phyloP scores from a whole-genome alignment of 2,329 filamentous ascomycete genomes.

The Truncatella angustata region DNA sequence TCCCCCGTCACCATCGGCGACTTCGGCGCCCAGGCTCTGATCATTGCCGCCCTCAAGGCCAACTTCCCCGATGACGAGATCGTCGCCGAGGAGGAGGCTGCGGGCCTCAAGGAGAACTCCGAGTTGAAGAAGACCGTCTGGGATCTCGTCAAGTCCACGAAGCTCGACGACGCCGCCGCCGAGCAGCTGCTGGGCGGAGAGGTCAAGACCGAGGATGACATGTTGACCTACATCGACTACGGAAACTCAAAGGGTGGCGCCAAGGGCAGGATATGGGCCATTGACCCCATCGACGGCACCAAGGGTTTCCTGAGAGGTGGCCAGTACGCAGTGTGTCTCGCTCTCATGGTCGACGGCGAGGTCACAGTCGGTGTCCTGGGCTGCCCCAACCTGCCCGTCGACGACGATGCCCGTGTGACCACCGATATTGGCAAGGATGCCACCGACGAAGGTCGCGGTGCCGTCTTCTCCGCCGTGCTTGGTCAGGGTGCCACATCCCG shows the following conservation, averaged over 20 bases:
- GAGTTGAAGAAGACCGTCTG: constrained; percentile 75
- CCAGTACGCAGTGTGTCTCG: constrained; percentile 95
- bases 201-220: constrained; percentile 62
- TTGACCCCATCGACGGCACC: constrained; percentile 97
- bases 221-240: constrained; percentile 66
- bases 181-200: constrained; percentile 69
- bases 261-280: constrained; percentile 84
- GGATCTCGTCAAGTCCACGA: constrained; percentile 73
- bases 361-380: constrained; percentile 93
- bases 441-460: constrained; percentile 74
- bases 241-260: constrained; percentile 69
- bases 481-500: constrained; percentile 80
- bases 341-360: constrained; percentile 86
- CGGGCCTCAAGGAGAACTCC: constrained; percentile 69
- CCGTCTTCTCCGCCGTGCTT: constrained; percentile 81
- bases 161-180: constrained; percentile 63
- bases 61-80: constrained; percentile 90
- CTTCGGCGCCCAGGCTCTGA: constrained; percentile 95
- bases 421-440: constrained; percentile 72
- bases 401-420: constrained; percentile 71
- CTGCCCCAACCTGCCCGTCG: constrained; percentile 90
- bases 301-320: constrained; percentile 95
- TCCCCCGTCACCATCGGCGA: constrained; percentile 97
- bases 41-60: constrained; percentile 84
- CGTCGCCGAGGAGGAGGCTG: constrained; percentile 92